Evolutionary conservation across 2,329 filamentous ascomycete species (phyloP).

Genomic region (Sporothrix sp.): DNA sequence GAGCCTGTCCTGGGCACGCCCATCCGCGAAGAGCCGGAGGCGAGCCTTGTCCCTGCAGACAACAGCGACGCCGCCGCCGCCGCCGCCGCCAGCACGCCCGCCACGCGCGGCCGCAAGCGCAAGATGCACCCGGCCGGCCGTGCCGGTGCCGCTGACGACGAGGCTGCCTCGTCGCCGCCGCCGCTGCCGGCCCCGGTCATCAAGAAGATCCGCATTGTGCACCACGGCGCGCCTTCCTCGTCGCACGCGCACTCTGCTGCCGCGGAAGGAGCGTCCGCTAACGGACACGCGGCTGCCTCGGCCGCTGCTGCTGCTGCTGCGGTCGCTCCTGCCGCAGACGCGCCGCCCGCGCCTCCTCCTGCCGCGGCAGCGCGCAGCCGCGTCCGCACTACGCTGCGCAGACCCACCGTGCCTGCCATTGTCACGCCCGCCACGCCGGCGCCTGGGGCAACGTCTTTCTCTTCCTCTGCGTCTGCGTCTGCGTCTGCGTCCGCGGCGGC

Average conservation of each 20-base stretch:
- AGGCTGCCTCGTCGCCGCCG: constrained; percentile 19
- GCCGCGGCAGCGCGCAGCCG: too few relatives aligned
- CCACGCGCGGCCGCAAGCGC: constrained; percentile 25
- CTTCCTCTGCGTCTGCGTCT: not conserved
- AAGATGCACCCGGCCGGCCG: constrained; percentile 19
- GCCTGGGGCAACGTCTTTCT: not conserved
- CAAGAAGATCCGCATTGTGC: constrained; percentile 29
- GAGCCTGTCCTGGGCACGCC: not conserved
- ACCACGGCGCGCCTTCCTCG: constrained; percentile 1
- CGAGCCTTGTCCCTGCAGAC: not conserved
- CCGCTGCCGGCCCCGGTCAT: constrained; percentile 23
- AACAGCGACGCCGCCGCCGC: not conserved
- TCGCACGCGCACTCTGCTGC: not conserved
- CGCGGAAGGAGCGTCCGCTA: too few relatives aligned
- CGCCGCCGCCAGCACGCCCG: not conserved
- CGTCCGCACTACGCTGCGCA: too few relatives aligned
- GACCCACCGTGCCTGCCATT: too few relatives aligned
- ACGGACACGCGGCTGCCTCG: not conserved
- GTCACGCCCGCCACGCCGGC: not conserved
- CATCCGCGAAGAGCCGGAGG: too few relatives aligned
- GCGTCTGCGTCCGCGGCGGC: not conserved
- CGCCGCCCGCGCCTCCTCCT: not conserved
- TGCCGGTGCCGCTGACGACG: constrained; percentile 19
- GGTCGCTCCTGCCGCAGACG: not conserved
- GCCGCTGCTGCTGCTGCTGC: not conserved